Evolutionary conservation across 1,284 basidiomycete genomes (phyloP).

Genomic region (Microbotryomycetes sp.): DNA sequence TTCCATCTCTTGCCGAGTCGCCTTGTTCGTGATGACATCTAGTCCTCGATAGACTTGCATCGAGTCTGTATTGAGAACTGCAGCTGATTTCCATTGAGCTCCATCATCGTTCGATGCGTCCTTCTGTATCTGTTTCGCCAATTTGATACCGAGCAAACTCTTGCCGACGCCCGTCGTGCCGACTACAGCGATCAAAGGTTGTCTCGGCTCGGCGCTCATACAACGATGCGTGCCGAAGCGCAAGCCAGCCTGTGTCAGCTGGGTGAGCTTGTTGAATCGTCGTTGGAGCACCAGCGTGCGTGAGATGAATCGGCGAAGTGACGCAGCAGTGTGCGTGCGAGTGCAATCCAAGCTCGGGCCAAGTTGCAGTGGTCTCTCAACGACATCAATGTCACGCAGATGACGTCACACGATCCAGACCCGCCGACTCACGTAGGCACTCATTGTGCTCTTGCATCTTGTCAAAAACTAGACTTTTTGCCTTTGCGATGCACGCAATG

Average conservation of each 20-base stretch:
- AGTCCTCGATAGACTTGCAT: slow-evolving; percentile 98
- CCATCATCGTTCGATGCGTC: neutral
- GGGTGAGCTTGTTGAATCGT: neutral
- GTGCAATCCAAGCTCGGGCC: neutral
- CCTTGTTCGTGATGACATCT: slow-evolving; percentile 93
- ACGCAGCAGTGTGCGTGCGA: neutral
- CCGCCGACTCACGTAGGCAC: slow-evolving; percentile 10
- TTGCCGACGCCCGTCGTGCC: slow-evolving; percentile 98
- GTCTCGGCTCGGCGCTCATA: neutral
- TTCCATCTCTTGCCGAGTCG: slow-evolving; percentile 64
- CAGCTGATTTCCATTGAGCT: slow-evolving; percentile 46
- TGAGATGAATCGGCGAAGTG: neutral
- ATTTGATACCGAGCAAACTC: slow-evolving; percentile 81
- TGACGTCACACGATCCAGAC: neutral
- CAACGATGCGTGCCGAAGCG: too few relatives aligned
- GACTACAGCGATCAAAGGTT: slow-evolving; percentile 59
- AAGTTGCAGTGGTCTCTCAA: neutral
- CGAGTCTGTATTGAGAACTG: slow-evolving; percentile 89
- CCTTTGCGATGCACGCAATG: slow-evolving; percentile 19
- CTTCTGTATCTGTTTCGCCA: slow-evolving; percentile 57
- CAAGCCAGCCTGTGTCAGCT: too few relatives aligned
- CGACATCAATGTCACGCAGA: neutral
- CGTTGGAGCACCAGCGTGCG: neutral
- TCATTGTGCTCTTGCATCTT: slow-evolving; percentile 14
- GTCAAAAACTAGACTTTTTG: slow-evolving; percentile 20